Evolutionary conservation across 208 protist genomes (phyloP).

Genomic region (Trichomonas tenax): DNA sequence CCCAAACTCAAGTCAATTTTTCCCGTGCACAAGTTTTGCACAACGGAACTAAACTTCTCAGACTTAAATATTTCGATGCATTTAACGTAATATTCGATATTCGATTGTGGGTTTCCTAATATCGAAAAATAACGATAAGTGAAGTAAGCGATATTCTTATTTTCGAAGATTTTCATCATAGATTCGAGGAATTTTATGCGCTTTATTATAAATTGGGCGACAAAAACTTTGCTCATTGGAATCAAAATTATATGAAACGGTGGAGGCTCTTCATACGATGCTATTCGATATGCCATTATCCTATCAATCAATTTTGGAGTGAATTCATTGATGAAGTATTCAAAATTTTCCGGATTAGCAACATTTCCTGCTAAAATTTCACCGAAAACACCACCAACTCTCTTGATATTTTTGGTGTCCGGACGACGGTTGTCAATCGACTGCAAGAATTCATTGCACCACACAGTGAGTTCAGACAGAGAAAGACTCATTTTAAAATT

Average conservation of each 20-base stretch:
- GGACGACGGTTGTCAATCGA: background rate
- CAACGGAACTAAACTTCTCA: background rate
- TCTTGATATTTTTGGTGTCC: background rate
- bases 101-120: background rate
- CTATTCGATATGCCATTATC: background rate
- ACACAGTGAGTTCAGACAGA: background rate
- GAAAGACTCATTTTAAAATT: background rate
- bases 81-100: background rate
- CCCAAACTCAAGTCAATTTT: background rate
- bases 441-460: background rate
- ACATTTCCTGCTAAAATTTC: background rate
- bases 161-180: background rate
- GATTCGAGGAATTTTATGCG: background rate
- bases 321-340: background rate
- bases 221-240: background rate
- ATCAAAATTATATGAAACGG: background rate
- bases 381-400: background rate
- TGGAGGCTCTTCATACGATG: background rate
- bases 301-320: background rate
- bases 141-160: background rate
- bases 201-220: background rate
- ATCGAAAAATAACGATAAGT: background rate
- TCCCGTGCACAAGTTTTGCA: background rate
- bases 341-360: background rate
- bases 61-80: background rate